Percentiles rank a stretch among this genome's conserved stretches.
Evolutionary conservation across 371 early-diverging fungal genomes (phyloP).

Genomic region (Batrachochytrium dendrobatidis): DNA sequence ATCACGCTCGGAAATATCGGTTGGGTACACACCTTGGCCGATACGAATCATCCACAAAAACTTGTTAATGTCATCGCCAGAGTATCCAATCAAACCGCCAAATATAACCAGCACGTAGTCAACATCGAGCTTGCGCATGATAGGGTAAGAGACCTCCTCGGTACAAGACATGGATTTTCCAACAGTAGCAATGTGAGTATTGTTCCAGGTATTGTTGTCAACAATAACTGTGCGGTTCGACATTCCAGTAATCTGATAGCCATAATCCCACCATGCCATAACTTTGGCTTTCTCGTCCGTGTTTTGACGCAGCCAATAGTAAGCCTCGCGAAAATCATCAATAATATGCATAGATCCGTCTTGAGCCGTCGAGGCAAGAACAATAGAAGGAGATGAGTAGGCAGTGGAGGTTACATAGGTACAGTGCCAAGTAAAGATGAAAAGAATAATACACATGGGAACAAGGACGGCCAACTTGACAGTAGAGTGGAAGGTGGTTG

Average conservation of each 20-base stretch:
- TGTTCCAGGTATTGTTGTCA: slow-evolving; percentile 99
- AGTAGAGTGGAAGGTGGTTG: slow-evolving; percentile 43
- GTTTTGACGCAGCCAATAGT: slow-evolving; percentile 98
- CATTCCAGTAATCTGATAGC: slow-evolving; percentile 99
- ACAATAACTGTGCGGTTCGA: slow-evolving; percentile 94
- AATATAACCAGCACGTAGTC: slow-evolving; percentile 94
- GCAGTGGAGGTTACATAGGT: slow-evolving; percentile 97
- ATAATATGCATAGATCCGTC: slow-evolving; percentile 92
- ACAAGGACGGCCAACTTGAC: slow-evolving; percentile 36
- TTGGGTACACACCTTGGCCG: slow-evolving; percentile 93
- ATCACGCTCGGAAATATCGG: slow-evolving; percentile 75
- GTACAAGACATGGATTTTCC: slow-evolving; percentile 88
- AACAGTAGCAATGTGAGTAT: slow-evolving; percentile 98
- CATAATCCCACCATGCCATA: slow-evolving; percentile 99
- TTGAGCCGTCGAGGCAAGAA: slow-evolving; percentile 76
- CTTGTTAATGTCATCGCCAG: slow-evolving; percentile 99
- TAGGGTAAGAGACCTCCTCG: slow-evolving; percentile 85
- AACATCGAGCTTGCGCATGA: slow-evolving; percentile 88
- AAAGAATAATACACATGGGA: slow-evolving; percentile 52
- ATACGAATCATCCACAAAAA: slow-evolving; percentile 99
- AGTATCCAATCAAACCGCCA: slow-evolving; percentile 92
- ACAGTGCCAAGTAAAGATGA: slow-evolving; percentile 90
- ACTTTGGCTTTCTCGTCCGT: slow-evolving; percentile 88
- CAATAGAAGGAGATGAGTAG: slow-evolving; percentile 98
- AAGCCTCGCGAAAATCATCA: slow-evolving; percentile 99